Percentiles rank a stretch among this genome's conserved stretches.
phyloP scores from a whole-genome alignment of 176 grass and related monocot species.

The Phoenix roebelenii region DNA sequence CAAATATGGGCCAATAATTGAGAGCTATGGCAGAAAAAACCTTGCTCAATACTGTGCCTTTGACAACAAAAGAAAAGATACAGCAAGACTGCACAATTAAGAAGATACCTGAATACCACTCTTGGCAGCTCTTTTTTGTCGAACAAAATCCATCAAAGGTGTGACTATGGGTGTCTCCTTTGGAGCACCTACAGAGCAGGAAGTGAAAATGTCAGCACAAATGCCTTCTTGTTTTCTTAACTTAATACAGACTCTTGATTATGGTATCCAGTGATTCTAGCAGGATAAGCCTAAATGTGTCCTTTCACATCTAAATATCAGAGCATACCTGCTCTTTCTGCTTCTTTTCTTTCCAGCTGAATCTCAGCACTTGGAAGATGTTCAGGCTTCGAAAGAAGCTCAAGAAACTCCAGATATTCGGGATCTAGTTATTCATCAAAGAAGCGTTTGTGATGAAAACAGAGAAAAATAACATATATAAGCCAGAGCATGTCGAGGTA shows the following conservation, averaged over 20 bases:
- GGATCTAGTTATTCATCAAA: constrained; percentile 49
- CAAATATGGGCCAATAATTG: no score
- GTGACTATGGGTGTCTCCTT: constrained; percentile 80
- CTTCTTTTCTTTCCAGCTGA: constrained; percentile 98
- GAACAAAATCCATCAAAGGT: constrained; percentile 84
- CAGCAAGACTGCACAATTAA: background rate
- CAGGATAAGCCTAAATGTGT: no score
- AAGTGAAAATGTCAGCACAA: constrained; percentile 2
- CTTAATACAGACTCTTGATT: no score
- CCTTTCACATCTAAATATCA: constrained; percentile 1
- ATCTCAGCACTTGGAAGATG: constrained; percentile 98
- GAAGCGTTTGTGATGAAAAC: constrained; percentile 12
- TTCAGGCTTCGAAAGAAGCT: constrained; percentile 81
- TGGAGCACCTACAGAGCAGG: constrained; percentile 45
- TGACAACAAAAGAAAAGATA: constrained; percentile 12
- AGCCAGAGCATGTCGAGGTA: background rate
- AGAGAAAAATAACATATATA: constrained; percentile 18
- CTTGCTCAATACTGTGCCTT: background rate
- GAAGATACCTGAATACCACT: constrained; percentile 51
- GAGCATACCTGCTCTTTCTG: constrained; percentile 77
- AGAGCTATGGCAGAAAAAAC: background rate
- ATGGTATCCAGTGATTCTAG: no score
- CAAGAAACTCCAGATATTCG: constrained; percentile 87
- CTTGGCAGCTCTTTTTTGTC: constrained; percentile 89
- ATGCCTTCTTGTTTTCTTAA: background rate